phyloP scores from a whole-genome alignment of 177 flowering plant species.

The Vitis hybrid region DNA sequence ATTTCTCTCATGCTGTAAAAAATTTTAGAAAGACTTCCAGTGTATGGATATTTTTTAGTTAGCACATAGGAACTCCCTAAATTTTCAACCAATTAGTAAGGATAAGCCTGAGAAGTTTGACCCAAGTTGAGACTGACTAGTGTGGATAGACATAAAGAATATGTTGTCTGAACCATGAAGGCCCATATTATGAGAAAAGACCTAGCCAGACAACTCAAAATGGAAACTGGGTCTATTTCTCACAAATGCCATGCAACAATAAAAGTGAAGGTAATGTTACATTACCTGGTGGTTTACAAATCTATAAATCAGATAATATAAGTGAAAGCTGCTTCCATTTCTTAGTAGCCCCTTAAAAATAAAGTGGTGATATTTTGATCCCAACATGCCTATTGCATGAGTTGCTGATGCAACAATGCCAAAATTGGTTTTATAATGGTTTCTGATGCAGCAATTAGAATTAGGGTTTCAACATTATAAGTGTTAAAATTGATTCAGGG shows the following conservation, averaged over 20 bases:
- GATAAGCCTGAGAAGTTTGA: background rate
- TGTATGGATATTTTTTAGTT: background rate
- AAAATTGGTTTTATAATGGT: background rate
- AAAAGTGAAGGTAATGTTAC: no score
- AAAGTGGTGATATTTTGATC: background rate
- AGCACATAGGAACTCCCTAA: background rate
- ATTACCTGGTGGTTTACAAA: no score
- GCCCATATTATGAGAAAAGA: background rate
- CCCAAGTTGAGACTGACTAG: background rate
- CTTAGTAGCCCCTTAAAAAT: background rate
- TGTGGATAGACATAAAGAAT: background rate
- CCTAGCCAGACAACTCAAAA: background rate
- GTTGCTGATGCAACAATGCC: background rate
- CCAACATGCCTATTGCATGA: background rate
- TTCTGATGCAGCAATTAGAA: background rate
- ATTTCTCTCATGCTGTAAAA: no score
- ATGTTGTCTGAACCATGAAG: background rate
- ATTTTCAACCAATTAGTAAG: background rate
- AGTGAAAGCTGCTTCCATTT: no score
- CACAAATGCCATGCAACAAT: background rate
- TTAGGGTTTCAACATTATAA: background rate
- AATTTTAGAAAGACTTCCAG: no score
- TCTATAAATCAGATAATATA: no score
- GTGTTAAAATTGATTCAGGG: background rate
- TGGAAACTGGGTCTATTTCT: slow-evolving; percentile 1